Base-by-base conservation (phyloP, 2,329 filamentous ascomycete species). In the Colletotrichum musae region DNA sequence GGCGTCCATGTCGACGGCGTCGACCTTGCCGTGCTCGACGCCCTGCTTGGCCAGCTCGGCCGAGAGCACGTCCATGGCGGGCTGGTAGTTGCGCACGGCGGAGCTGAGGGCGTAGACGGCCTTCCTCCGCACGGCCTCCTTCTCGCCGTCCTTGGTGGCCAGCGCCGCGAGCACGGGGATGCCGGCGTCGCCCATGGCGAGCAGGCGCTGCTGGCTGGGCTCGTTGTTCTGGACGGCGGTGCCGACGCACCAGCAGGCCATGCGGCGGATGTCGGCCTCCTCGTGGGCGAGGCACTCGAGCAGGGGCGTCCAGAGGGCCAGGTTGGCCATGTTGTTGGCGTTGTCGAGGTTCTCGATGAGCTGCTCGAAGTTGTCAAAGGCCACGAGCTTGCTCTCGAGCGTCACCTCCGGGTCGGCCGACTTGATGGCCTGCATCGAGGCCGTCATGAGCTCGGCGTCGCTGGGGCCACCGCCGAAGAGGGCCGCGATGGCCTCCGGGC, bases 141-240 rank as follows among this genome's bases (percentile, higher is more conserved):
- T 83, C 72, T 91, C 83, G 68, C 89, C 90, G 51, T 88, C 85
- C 41, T 86, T 83, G 6, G 89, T 86, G 18, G 87, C 87, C 72
- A 97, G 78, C 58, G 85, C 84, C 9, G 94, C 90, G 24, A 99
- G 86, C 39, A 82, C 87, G 45, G 91, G 88, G 36, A 98, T 84
- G 3, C 91, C 94, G 41, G 59, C 59, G n/a, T 62, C 59, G 39
- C 92, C 93, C 71, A 86, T 80, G 43, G 85, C 86, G 28, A 88
- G 73, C 63, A 90, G 80, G 59, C 89, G 89, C 82, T 96, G 93
- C 83, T 99, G 96, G 58, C 89, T 91, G 78, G 92, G 92, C 74
- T 88, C 87, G 80, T 99, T 98, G 84, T 99, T 99, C 86, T 98
- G 95, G 69, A 99, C 96, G 10, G 96, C 95, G 6, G 95, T 98